These are phyloP conservation scores for Cystofilobasidium bisporidii DNA, from an alignment of 768 basidiomycete genomes.

Conservation along the genomic window DNA sequence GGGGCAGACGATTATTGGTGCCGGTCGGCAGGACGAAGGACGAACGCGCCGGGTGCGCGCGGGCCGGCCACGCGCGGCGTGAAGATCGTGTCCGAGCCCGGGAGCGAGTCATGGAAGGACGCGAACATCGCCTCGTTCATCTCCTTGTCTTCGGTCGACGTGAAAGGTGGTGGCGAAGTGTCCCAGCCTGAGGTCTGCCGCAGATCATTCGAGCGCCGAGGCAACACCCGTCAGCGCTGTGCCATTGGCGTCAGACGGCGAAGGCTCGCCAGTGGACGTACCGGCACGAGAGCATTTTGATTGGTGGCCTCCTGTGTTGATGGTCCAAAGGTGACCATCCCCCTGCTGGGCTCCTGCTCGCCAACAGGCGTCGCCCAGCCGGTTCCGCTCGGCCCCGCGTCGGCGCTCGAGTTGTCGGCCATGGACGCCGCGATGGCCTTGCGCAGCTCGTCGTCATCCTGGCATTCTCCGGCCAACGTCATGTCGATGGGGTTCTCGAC, in stretches of 20 bases:
- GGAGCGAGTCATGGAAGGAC: neutral
- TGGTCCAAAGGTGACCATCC: neutral
- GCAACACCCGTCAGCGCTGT: too few relatives aligned
- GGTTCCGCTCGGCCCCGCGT: neutral
- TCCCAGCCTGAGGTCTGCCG: neutral
- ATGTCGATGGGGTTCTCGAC: neutral
- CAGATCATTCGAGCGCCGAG: neutral
- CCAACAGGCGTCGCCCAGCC: neutral
- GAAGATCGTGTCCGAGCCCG: neutral
- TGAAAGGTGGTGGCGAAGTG: neutral
- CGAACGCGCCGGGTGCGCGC: neutral
- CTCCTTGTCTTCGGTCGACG: neutral
- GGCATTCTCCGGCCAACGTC: constrained; percentile 1
- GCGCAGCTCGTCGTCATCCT: constrained; percentile 30
- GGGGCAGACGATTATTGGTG: too few relatives aligned
- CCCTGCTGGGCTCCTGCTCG: neutral
- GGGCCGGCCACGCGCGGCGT: neutral
- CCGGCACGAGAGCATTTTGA: neutral
- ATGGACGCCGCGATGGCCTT: constrained; percentile 31
- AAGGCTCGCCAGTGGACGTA: neutral
- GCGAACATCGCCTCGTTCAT: constrained; percentile 5
- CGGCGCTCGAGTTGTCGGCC: constrained; percentile 18
- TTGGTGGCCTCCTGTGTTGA: neutral
- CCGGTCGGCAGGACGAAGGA: neutral
- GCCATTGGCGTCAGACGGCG: too few relatives aligned